Evolutionary conservation across 1,284 basidiomycete species (phyloP), one percentile per base, ranked within the genome.

Genomic region (Ceratobasidium sp.): DNA sequence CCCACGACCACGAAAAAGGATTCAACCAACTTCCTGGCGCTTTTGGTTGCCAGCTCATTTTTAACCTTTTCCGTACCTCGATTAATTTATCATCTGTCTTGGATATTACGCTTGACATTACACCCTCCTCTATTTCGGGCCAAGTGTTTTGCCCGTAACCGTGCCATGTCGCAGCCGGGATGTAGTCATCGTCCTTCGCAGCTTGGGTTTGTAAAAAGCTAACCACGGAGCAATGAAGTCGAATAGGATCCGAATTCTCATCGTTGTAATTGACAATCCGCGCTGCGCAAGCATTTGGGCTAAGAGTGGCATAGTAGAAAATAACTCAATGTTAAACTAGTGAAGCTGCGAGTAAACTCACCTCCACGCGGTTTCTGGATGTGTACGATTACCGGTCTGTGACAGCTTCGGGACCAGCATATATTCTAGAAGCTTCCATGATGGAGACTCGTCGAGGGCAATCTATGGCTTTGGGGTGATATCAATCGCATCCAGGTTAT

Each of bases 221-320:
- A 12, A 70, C 68, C 39, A 70, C 68, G 13, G 68, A 70, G 53
- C 26, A 53, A 42, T 70, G 68, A 15, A 70, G 23, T 33, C 26
- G 39, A 51, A 70, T 70, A 28, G 68, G 68, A 70, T 70, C 68
- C n/a, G n/a, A n/a, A 3, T 53, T 39, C 28, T 68, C 44, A 46
- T 13, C 44, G 13, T 28, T 4, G n/a, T 18, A 40, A 23, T 53
- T 33, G 23, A 70, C 56, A 15, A 13, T 9, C 6, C 68, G 49
- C 39, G 46, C 10, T 5, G 49, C 5, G 5, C 26, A 39, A 13
- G 49, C 49, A 44, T 70, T 55, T 2, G 68, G 68, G 3, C 68
- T 70, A 70, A 5, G 53, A 7, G 33, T 39, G 23, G 15, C n/a
- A 20, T 42, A 26, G 13, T 13, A 28, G 67, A 13, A 39, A 55